Evolutionary conservation across 805 yeast genomes (phyloP), one percentile per base, ranked within the genome.

Genomic region (Hyphopichia homilentoma): DNA sequence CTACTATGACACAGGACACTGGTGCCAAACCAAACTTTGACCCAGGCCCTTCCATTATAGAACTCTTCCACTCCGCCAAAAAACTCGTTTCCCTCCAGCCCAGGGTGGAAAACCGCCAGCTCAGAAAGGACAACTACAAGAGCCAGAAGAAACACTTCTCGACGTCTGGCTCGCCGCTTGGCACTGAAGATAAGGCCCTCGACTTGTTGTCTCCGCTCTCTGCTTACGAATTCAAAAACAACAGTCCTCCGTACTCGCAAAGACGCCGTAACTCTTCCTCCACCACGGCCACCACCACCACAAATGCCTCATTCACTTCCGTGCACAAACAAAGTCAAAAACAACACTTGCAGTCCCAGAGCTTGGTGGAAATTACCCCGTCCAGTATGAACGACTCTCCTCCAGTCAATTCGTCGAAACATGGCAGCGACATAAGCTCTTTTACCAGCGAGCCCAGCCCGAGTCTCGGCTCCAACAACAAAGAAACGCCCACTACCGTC

Each of bases 131-230:
- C n/a, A 53, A 40, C 34, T 35, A 47, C 19, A 48, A 48, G 24
- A 34, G 45, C 14, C 71, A 64, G 38, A 44, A 38, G 9, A 25
- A 25, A 13, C 8, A 24, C 14, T 24, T 24, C 14, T n/a, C 26
- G 7, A 21, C 8, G 8, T n/a, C n/a, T n/a, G n/a, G n/a, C n/a
- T n/a, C n/a, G n/a, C n/a, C n/a, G n/a, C n/a, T n/a, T n/a, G 22
- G 22, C 11, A 11, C 11, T 20, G 22, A 20, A 8, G 22, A 20
- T 20, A 54, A 54, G 27, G 57, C 56, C 20, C 47, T 62, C 27
- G 68, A 63, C 34, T 48, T 66, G 28, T 50, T 66, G 33, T 63
- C 67, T 40, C 73, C 73, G 7, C 48, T 66, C 14, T 52, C 61
- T 7, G 50, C 61, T 16, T 67, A 63, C 32, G 70, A 62, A 41